Evolutionary conservation across 805 yeast genomes (phyloP), one percentile per base, ranked within the genome.

Genomic region (Vanderwaltozyma yarrowii): DNA sequence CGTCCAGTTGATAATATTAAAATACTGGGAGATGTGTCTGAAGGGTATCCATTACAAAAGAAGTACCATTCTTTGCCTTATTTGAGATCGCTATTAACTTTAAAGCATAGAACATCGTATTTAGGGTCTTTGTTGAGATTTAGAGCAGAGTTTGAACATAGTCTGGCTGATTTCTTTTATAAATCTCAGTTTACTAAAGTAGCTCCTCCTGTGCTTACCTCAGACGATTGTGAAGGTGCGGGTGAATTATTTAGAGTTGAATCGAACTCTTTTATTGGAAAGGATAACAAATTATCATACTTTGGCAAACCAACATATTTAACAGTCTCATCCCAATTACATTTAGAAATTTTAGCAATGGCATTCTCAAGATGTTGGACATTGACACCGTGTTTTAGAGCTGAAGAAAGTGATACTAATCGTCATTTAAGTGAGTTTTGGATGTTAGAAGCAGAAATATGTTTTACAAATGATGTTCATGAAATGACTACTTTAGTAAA

Each of bases 171-270:
- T 3, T 84, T 74, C 48, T 84, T 85, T 56, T 61, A 66, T 15
- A 39, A 52, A 0, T 49, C 69, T 15, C 71, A 71, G 12, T 86
- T 84, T 46, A 61, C 69, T 12, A 88, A 85, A 62, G 86, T 84
- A 0, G 67, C 78, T 19, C 94, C 97, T 3, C 98, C 99, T 7
- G 50, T 89, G 11, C 62, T 89, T 17, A 92, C 98, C 0, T 68
- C 84, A 10, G 76, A 94, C 1, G 98, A 92, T 57, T 89, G 97
- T 56, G 99, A 92, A 62, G 97, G 98, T 14, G 96, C 95, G 3
- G 97, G 97, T 4, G 97, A 92, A 54, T 73, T 83, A 44, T 92
- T 92, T 47, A 64, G 62, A 33, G 62, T 88, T 10, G 66, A 50
- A 35, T 39, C 62, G 42, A 45, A 44, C 16, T 41, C 40, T 5